Conservation (phyloP, 2,329 filamentous ascomycete species). For the Paracamarosporium sp. region DNA sequence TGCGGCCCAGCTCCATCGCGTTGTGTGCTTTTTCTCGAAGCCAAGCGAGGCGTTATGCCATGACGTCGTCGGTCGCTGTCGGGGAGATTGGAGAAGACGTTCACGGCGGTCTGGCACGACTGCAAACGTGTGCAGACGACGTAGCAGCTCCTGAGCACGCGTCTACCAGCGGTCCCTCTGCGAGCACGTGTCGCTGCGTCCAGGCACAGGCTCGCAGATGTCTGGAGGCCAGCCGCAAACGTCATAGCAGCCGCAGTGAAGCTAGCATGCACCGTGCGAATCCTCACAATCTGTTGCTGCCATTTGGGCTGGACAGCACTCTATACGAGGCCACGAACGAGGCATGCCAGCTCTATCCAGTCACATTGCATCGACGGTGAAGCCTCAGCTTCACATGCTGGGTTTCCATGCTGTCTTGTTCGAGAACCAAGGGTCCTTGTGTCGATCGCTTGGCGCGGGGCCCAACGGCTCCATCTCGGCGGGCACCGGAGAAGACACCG, state of each 20-base stretch:
- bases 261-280: too few relatives aligned
- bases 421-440: not conserved
- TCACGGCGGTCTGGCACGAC: not conserved
- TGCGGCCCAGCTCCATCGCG: slow-evolving; percentile 36
- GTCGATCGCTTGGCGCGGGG: not conserved
- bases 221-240: not conserved
- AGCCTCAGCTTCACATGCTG: too few relatives aligned
- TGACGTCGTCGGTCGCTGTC: slow-evolving; percentile 10
- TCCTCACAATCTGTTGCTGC: too few relatives aligned
- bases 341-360: too few relatives aligned
- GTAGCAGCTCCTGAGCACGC: not conserved
- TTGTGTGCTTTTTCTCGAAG: not conserved
- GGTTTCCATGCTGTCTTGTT: not conserved
- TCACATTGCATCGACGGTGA: too few relatives aligned
- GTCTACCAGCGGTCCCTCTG: not conserved
- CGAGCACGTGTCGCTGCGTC: not conserved
- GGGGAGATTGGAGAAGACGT: not conserved
- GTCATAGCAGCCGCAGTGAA: not conserved
- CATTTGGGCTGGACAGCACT: too few relatives aligned
- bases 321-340: too few relatives aligned
- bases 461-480: too few relatives aligned
- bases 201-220: not conserved
- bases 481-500: too few relatives aligned
- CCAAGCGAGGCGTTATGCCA: slow-evolving; percentile 6
- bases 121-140: not conserved